Evolutionary conservation across 164 flowering plant genomes (phyloP), one percentile per base, ranked within the genome.

Genomic region (Protea cynaroides): DNA sequence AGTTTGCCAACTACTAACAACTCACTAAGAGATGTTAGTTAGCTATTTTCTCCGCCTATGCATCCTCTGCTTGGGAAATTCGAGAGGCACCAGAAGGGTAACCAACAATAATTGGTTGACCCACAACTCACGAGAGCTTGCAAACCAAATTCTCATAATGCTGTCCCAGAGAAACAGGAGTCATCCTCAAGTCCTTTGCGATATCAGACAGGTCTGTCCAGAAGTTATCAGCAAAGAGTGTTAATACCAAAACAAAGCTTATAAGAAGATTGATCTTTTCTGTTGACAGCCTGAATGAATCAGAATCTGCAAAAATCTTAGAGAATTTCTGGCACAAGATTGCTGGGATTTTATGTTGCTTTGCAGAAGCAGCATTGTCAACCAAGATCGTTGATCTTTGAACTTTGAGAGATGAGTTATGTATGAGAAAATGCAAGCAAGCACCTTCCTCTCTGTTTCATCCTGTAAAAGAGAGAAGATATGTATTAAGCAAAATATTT

Each of bases 161-260:
- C 2, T 43, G 36, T 65, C 89, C 82, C 69, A 91, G 17, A 0
- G 25, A 29, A 0, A 72, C 0, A 2, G 64, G 25, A 60, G 74
- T 69, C 80, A 82, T 82, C 60, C 79, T 83, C 65, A 95, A 82
- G 74, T 95, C 99, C 65, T 59, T 84, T 1, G 89, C 84, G 62
- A 95, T 87, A 60, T 95, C 99, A 23, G 82, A 10, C 2, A 71
- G 69, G 65, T 84, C 81, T 13, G 88, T 83, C 15, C 46, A 49
- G 73, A 87, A 95, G 7, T 75, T 73, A 72, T 92, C 99, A 29
- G 69, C 88, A 74, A 67, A 70, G 14, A 94, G 79, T 9, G 96
- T 77, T n/a, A 91, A 95, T 46, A 94, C 96, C 65, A 89, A 67
- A 53, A 89, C 81, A 58, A 88, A 82, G 62, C 88, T 83, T 19